Evolutionary conservation across 768 basidiomycete species (phyloP), one percentile per base, ranked within the genome.

Genomic region (Lactarius akahatsu): DNA sequence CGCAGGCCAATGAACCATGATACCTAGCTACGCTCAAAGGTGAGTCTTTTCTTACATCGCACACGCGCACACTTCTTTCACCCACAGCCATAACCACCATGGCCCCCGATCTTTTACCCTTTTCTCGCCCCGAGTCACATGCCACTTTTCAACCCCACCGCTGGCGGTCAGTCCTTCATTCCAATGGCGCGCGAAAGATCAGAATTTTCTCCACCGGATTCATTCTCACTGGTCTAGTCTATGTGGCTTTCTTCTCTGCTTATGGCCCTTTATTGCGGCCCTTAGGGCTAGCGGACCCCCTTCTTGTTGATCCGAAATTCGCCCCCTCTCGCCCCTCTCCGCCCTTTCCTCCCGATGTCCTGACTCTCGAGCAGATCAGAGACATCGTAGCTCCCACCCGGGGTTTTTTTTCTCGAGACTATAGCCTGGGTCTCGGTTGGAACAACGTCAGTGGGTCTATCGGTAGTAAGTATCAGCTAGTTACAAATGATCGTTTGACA

Each of bases 191-290:
- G 15, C 30, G 55, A 6, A 28, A 50, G 36, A 13, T 52, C 0
- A 40, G 57, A 15, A 7, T 64, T 23, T 60, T 65, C 55, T n/a
- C 68, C 28, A 41, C 43, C 55, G 61, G 34, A 63, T 36, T 69
- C 30, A 4, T 57, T 15, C 36, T 69, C 23, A 32, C 60, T 3
- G 40, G 57, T 47, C 32, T 70, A 1, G 2, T 69, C 34, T 69
- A 70, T 18, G n/a, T 56, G 18, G 20, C 56, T 0, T 26, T 65
- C 59, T 28, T 66, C 15, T 62, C 68, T 10, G 13, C 55, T 4
- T 45, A 6, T 18, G 55, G 11, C 57, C 11, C 36, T 11, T 36
- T 26, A 7, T 28, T n/a, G n/a, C n/a, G n/a, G n/a, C 59, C 57
- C 4, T 47, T 56, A 16, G 26, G 9, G 43, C 20, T 18, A 32